A percentile compares a stretch with the other conserved stretches of the same genome.
Evolutionary conservation across 129 eudicot genomes (phyloP).

Genomic region (Arctium minus): DNA sequence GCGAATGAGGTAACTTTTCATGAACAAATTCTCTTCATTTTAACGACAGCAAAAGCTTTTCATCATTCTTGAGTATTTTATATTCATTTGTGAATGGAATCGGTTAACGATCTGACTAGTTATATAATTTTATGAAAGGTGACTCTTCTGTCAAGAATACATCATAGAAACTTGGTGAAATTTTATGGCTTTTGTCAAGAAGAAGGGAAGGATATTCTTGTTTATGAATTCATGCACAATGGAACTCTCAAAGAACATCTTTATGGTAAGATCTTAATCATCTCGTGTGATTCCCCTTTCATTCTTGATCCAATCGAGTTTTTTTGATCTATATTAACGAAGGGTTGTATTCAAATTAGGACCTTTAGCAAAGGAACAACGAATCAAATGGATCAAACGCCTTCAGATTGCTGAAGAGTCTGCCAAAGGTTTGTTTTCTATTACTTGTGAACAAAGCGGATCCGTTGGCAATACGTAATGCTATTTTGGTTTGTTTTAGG

Average conservation of each 20-base stretch:
- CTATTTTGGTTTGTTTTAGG: conserved; percentile 48
- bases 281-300: not conserved
- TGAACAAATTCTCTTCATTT: not conserved
- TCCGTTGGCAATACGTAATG: not conserved
- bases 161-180: conserved; percentile 95
- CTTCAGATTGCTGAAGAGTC: conserved; percentile 99
- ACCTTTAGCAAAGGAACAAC: conserved; percentile 60
- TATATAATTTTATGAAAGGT: conserved; percentile 44
- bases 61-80: not conserved
- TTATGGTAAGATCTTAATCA: conserved; percentile 48
- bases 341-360: conserved; percentile 35
- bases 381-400: conserved; percentile 82
- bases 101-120: not conserved
- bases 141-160: conserved; percentile 95
- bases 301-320: not conserved
- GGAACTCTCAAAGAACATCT: conserved; percentile 99
- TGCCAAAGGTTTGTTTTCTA: conserved; percentile 63
- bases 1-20: conserved; percentile 67
- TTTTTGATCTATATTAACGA: not conserved
- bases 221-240: conserved; percentile 91
- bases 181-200: conserved; percentile 97
- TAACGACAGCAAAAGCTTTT: not conserved
- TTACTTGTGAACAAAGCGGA: not conserved
- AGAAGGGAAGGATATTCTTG: conserved; percentile 87
- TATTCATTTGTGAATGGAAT: not conserved